Percentiles rank a stretch among this genome's conserved stretches.
Conservation (phyloP, 2,329 filamentous ascomycete genomes). For the Alternaria sp. region DNA sequence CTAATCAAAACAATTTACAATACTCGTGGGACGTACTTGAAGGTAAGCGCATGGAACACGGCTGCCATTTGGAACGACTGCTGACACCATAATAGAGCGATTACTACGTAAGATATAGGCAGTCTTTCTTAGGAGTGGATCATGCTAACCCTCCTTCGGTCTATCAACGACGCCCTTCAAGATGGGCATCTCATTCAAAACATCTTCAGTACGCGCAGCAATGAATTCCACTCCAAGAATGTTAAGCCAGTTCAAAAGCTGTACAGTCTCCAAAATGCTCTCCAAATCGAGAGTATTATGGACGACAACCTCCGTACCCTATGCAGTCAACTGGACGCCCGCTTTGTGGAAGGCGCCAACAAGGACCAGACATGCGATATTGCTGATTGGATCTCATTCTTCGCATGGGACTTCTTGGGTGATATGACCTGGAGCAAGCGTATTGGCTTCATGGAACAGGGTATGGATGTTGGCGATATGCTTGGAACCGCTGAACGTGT, state of each 20-base stretch:
- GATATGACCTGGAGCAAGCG: slow-evolving; percentile 51
- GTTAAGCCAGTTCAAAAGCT: slow-evolving; percentile 41
- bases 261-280: slow-evolving; percentile 31
- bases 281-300: slow-evolving; percentile 37
- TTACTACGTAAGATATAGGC: slow-evolving; percentile 27
- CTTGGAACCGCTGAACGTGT: slow-evolving; percentile 46
- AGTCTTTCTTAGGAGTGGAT: neutral
- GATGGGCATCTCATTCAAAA: slow-evolving; percentile 38
- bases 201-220: slow-evolving; percentile 42
- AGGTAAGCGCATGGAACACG: slow-evolving; percentile 19
- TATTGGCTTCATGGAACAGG: slow-evolving; percentile 53
- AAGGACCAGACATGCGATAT: slow-evolving; percentile 38
- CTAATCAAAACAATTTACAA: slow-evolving; percentile 44
- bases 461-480: slow-evolving; percentile 47
- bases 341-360: slow-evolving; percentile 34
- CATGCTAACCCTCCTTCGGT: neutral
- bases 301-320: slow-evolving; percentile 29
- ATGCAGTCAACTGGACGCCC: slow-evolving; percentile 31
- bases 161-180: slow-evolving; percentile 42
- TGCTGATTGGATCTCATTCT: slow-evolving; percentile 41
- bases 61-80: neutral
- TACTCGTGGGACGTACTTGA: slow-evolving; percentile 39
- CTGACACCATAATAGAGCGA: slow-evolving; percentile 28
- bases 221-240: slow-evolving; percentile 32
- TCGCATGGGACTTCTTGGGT: slow-evolving; percentile 44